Conservation (phyloP, 2,329 filamentous ascomycete genomes). For the Simplicillium sp. region DNA sequence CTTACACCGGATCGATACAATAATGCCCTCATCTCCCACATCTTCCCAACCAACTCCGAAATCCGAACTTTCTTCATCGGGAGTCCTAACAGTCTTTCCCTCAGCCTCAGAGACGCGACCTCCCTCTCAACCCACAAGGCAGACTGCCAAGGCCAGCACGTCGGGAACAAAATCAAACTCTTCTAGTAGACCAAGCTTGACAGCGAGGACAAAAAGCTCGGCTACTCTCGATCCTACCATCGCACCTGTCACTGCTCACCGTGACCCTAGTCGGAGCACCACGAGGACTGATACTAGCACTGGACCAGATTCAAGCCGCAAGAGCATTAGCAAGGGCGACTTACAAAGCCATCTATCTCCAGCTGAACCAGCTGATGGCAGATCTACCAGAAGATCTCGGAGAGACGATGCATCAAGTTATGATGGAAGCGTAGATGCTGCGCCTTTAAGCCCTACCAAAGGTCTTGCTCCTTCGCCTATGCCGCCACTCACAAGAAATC, state of each 20-base stretch:
- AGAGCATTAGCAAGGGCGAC: conserved; percentile 34
- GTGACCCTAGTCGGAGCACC: conserved; percentile 33
- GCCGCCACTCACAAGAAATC: conserved; percentile 24
- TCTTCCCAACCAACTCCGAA: conserved; percentile 20
- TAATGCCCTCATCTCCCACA: conserved; percentile 14
- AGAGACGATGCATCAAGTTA: conserved; percentile 34
- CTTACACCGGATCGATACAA: conserved; percentile 30
- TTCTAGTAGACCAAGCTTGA: conserved; percentile 27
- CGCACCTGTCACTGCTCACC: conserved; percentile 39
- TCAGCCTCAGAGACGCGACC: conserved; percentile 4
- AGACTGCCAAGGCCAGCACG: conserved; percentile 36
- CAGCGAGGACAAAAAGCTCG: conserved; percentile 32
- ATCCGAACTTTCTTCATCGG: conserved; percentile 27
- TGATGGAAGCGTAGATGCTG: conserved; percentile 33
- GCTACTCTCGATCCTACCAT: conserved; percentile 33
- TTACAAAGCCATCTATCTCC: conserved; percentile 23
- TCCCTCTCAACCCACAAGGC: conserved; percentile 21
- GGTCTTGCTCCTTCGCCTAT: conserved; percentile 17
- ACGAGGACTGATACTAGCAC: conserved; percentile 32
- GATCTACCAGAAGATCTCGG: conserved; percentile 20
- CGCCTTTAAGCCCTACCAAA: conserved; percentile 32
- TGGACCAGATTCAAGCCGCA: conserved; percentile 24
- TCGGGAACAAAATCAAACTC: conserved; percentile 32
- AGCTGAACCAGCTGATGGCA: conserved; percentile 25
- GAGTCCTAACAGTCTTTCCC: conserved; percentile 13